These are phyloP conservation scores for Mortierella alpina DNA, from an alignment of 192 early-diverging fungal species.

Conservation along the genomic window DNA sequence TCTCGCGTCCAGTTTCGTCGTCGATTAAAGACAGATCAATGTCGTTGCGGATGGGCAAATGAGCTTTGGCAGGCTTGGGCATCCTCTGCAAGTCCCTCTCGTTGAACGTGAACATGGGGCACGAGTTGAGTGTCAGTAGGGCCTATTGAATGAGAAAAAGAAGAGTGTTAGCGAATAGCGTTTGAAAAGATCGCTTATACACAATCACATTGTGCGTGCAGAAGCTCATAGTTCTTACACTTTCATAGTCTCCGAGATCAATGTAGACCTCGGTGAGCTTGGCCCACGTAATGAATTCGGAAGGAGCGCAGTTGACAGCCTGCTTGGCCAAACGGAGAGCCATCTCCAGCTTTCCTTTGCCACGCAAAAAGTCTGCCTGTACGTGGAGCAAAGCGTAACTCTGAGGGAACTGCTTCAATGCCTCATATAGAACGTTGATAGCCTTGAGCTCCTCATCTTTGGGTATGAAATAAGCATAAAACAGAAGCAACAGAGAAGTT, in stretches of 20 bases:
- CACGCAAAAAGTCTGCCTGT: constrained; percentile 86
- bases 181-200: background rate
- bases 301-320: constrained; percentile 94
- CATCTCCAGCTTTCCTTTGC: constrained; percentile 74
- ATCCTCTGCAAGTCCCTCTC: constrained; percentile 91
- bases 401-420: constrained; percentile 79
- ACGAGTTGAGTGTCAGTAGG: constrained; percentile 94
- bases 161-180: background rate
- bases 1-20: constrained; percentile 68
- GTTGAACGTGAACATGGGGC: constrained; percentile 97
- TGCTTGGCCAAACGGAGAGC: constrained; percentile 91
- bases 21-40: constrained; percentile 70
- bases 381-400: constrained; percentile 89
- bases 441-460: constrained; percentile 94
- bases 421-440: constrained; percentile 86
- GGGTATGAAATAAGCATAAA: background rate
- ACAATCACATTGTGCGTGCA: background rate
- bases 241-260: constrained; percentile 84
- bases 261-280: constrained; percentile 95
- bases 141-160: constrained; percentile 63
- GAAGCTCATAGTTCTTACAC: constrained; percentile 52
- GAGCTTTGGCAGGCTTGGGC: constrained; percentile 88
- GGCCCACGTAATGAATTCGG: constrained; percentile 96
- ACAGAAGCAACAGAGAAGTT: background rate
- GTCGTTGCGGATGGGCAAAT: constrained; percentile 90